Base-by-base conservation (phyloP, 169 alveolate species). In the Plasmodium billcollinsi region DNA sequence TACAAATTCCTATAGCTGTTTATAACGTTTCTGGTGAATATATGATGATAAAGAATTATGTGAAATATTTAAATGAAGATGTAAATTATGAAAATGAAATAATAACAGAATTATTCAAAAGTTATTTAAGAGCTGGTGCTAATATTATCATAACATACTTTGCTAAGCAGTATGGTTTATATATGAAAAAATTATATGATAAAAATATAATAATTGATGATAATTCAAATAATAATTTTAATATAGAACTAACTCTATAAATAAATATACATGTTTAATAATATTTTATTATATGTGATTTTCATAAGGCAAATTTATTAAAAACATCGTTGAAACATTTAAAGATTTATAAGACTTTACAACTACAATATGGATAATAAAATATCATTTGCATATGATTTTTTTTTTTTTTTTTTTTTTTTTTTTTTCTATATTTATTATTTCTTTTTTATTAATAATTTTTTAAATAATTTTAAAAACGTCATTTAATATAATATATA, bases 61-160 rank as follows among this genome's bases (percentile, higher is more conserved):
- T 74, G 56, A 91, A 90, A 49, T 72, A 47, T 50, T 62, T 83
- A 65, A 67, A 83, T 67, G 83, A 70, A 69, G 33, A 69, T 72
- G 45, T 69, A 83, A 83, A 83, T 69, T 83, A 95, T 62, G 95
- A 95, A 89, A 96, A 96, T 73, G 95, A 91, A 72, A 93, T 93
- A 33, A 96, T 96, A 8, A 74, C 97, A 33, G 98, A 96, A 73
- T 62, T 93, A 29, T 86, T 97, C 66, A 93, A 94, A 61, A 74
- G 97, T 6, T 94, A 95, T 88, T 52, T 92, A 73, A 94, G 99
- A 78, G 97, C 98, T 3, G 99, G 99, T 9, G 96, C 97, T 47
- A 96, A 95, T 88, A 89, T 96, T 6, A 93, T 97, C 5, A 94
- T 96, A 65, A 95, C 98, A 29, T 95, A 96, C 85, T 97, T 88